Percentiles rank a stretch among this genome's conserved stretches.
These are phyloP conservation scores for Apiotrichum akiyoshidainum DNA, from an alignment of 1,284 basidiomycete genomes.

Conservation along the genomic window DNA sequence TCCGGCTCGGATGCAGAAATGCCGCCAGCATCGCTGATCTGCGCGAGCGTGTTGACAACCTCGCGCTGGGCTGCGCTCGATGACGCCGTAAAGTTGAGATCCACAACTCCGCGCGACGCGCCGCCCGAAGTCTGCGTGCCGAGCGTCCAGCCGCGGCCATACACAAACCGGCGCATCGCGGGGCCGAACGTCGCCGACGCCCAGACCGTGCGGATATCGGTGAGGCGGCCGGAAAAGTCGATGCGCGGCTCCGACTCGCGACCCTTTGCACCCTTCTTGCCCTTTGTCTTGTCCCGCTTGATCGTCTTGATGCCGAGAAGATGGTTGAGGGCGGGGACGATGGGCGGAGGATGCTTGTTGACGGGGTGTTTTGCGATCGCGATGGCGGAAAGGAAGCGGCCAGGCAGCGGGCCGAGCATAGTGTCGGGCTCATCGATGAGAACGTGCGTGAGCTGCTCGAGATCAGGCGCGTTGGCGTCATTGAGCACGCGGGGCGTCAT, in stretches of 20 bases:
- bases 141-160: slow-evolving; percentile 33
- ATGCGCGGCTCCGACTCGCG: background rate
- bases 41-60: slow-evolving; percentile 15
- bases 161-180: slow-evolving; percentile 24
- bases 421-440: slow-evolving; percentile 40
- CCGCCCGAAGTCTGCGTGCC: background rate
- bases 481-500: slow-evolving; percentile 21
- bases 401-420: slow-evolving; percentile 28
- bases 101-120: slow-evolving; percentile 16
- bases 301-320: slow-evolving; percentile 20
- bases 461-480: background rate
- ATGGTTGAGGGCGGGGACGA: slow-evolving; percentile 21
- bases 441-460: slow-evolving; percentile 21
- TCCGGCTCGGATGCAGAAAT: background rate
- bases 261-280: background rate
- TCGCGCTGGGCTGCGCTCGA: slow-evolving; percentile 19
- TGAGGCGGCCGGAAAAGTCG: slow-evolving; percentile 19
- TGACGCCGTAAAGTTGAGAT: slow-evolving; percentile 28
- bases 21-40: slow-evolving; percentile 9
- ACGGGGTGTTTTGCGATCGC: slow-evolving; percentile 22
- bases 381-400: slow-evolving; percentile 6
- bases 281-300: no score
- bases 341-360: slow-evolving; percentile 28
- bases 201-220: slow-evolving; percentile 31
- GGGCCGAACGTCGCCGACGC: slow-evolving; percentile 27